These are phyloP conservation scores for Phylloporus sp. DNA, from an alignment of 768 basidiomycete species.

Conservation along the genomic window DNA sequence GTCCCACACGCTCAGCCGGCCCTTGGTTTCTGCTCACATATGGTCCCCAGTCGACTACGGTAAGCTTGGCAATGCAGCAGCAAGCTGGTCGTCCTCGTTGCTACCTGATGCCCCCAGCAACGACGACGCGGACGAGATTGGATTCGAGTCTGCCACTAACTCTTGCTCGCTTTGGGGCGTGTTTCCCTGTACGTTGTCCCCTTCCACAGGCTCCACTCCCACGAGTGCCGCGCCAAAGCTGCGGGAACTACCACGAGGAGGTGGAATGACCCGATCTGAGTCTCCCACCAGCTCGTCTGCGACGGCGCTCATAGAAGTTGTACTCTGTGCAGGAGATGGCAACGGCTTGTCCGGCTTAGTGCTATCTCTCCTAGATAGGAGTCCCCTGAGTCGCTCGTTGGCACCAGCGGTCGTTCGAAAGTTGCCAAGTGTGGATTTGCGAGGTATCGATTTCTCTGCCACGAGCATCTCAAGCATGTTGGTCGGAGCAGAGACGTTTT, in stretches of 20 bases:
- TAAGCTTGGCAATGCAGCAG: slow-evolving; percentile 7
- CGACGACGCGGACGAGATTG: slow-evolving; percentile 8
- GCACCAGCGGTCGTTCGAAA: slow-evolving; percentile 21
- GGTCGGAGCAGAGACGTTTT: slow-evolving; percentile 66
- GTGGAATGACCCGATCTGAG: slow-evolving; percentile 19
- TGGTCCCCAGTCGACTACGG: slow-evolving; percentile 8
- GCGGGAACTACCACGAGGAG: slow-evolving; percentile 20
- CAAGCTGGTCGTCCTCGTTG: slow-evolving; percentile 3
- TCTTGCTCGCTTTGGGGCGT: slow-evolving; percentile 3
- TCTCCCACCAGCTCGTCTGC: slow-evolving; percentile 11
- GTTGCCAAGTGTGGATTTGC: slow-evolving; percentile 27
- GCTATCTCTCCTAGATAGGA: slow-evolving; percentile 30
- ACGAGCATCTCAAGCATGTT: slow-evolving; percentile 84
- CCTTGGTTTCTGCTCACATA: too few species aligned
- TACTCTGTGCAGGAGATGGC: slow-evolving; percentile 17
- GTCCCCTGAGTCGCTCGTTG: slow-evolving; percentile 36
- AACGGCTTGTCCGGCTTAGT: slow-evolving; percentile 26
- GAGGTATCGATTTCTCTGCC: slow-evolving; percentile 65
- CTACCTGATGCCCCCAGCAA: slow-evolving; percentile 5
- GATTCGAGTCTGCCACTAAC: slow-evolving; percentile 4
- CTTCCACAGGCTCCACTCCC: slow-evolving; percentile 9
- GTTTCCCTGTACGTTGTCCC: not conserved
- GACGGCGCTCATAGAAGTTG: slow-evolving; percentile 10
- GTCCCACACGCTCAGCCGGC: too few species aligned
- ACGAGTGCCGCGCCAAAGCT: slow-evolving; percentile 3